Evolutionary conservation across 345 rosid species (phyloP), one percentile per base, ranked within the genome.

Genomic region (Hypericum perforatum): DNA sequence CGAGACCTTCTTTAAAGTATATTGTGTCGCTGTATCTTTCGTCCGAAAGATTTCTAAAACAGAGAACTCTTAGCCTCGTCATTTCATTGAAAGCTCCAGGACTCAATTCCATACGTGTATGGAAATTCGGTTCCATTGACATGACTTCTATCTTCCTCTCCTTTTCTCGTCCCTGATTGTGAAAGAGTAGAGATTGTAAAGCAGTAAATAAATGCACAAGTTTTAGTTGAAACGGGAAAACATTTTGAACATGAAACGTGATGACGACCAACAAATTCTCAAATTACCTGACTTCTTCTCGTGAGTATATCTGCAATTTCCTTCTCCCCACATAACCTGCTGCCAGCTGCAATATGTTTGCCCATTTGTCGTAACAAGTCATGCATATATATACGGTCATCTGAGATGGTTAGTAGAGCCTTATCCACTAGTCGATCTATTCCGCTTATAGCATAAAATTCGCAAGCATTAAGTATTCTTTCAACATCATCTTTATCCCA

Each of bases 311-410:
- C 11, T 12, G 4, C 6, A 7, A 61, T 48, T 8, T 69, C 65
- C 39, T 49, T 10, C 6, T 11, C 40, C 0, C n/a, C 0, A 58
- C 64, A 63, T 16, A 69, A 49, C 44, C 73, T 54, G 11, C 47
- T 64, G 12, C 53, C 45, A 16, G 5, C 11, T 6, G 53, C 53
- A 0, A 41, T 57, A 4, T 63, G 54, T 2, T 40, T 40, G 13
- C 52, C 52, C 52, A 48, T 48, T 7, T 48, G 32, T 22, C 29
- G 12, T 13, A 48, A 5, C 36, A 48, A 48, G 5, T 16, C 9
- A 48, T 48, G 52, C 52, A 48, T 48, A 4, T 7, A 2, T 7
- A 48, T 48, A 7, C 16, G 9, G 32, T 4, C 32, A 0, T 22
- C 32, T 22, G 7, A 22, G 7, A 14, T 22, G 8, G 12, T 16